Base-by-base conservation (phyloP, 2,329 filamentous ascomycete species). In the Neoscytalidium dimidiatum region DNA sequence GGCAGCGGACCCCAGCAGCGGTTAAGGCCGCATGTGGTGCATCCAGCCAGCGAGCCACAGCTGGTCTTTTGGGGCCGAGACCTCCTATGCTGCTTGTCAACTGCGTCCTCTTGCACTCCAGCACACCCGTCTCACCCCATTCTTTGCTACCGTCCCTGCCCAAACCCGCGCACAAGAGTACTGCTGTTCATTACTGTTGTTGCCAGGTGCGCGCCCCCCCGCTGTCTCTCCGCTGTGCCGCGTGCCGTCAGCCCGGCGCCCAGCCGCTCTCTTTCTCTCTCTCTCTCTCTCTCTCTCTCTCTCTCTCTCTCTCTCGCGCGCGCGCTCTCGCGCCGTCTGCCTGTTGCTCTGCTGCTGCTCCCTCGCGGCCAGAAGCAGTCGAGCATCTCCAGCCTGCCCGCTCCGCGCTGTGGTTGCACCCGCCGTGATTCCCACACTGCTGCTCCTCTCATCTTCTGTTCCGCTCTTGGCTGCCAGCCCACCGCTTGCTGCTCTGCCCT, bases 121-220 rank as follows among this genome's bases (percentile, higher is more conserved):
- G 46, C 60, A 46, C 60, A 52, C 48, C 60, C 46, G 60, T 52
- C 60, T 63, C 56, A 60, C 56, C 46, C 61, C 46, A 63, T 63
- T 44, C 38, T 49, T 62, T 58, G 53, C 53, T 28, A 38, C 53
- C 53, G 51, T 26, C n/a, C 51, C 31, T 56, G 51, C 31, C 51
- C 51, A 56, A 46, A 23, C 43, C 43, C n/a, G 43, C 43, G 38
- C 43, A 23, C 43, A 46, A 46, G 43, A 41, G 43, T 19, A 23
- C 43, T 23, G 43, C 43, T 19, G 26, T 51, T 51, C 46, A 29
- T 51, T 51, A 29, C 46, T 48, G 44, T 21, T 48, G 19, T 5
- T 21, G n/a, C n/a, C n/a, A n/a, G n/a, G n/a, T n/a, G n/a, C 28
- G 48, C 26, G 14, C 13, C 48, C 11, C 2, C 17, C 19, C 26